Conservation (phyloP, 805 yeast species). For the Yarrowia hollandica region DNA sequence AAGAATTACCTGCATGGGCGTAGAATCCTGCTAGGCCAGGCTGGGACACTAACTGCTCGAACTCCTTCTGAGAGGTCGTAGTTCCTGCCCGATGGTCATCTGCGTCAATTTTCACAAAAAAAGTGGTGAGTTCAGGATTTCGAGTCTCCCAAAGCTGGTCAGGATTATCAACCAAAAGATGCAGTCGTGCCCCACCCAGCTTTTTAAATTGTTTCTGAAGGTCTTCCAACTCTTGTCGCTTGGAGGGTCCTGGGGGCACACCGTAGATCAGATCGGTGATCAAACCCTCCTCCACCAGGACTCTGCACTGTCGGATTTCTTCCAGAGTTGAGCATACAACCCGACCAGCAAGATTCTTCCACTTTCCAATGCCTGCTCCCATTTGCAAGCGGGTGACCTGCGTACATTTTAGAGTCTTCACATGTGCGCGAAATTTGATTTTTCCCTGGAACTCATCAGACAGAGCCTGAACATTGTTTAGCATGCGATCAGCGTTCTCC, state of each 20-base stretch:
- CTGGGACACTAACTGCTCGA: constrained; percentile 44
- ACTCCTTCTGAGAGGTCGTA: constrained; percentile 40
- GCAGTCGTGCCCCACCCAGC: constrained; percentile 31
- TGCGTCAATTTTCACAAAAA: constrained; percentile 67
- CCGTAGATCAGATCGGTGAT: constrained; percentile 57
- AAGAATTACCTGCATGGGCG: constrained; percentile 80
- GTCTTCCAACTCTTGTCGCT: constrained; percentile 45
- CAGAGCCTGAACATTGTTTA: not conserved
- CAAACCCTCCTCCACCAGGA: constrained; percentile 45
- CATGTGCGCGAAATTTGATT: constrained; percentile 63
- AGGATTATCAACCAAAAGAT: constrained; percentile 61
- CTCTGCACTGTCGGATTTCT: constrained; percentile 60
- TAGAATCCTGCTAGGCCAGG: constrained; percentile 65
- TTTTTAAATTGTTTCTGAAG: constrained; percentile 46
- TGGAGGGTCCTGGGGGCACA: constrained; percentile 56
- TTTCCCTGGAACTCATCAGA: constrained; percentile 29
- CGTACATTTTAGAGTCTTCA: constrained; percentile 70
- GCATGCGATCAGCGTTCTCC: constrained; percentile 6
- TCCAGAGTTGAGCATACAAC: constrained; percentile 67
- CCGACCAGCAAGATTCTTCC: constrained; percentile 34
- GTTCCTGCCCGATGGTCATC: constrained; percentile 74
- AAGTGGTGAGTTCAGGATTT: constrained; percentile 48
- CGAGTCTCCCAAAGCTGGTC: constrained; percentile 48
- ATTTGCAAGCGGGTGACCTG: constrained; percentile 60
- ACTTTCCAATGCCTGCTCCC: constrained; percentile 38